Evolutionary conservation across 2,329 filamentous ascomycete species (phyloP).

Genomic region (Aspergillus pseudotamarii): DNA sequence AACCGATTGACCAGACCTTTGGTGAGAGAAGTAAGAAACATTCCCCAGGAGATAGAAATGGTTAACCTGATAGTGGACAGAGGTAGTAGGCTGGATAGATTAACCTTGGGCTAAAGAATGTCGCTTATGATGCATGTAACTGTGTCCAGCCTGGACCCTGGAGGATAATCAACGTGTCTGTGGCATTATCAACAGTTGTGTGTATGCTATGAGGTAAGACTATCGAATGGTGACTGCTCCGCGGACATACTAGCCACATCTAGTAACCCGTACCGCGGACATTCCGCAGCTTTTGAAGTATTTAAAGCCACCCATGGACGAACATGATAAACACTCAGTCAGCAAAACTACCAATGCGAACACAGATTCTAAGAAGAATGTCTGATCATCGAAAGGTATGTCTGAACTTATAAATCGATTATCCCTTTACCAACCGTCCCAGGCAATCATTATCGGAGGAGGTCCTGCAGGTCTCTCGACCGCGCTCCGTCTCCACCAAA

Average conservation of each 20-base stretch:
- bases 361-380: neutral
- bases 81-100: neutral
- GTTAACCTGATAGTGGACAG: neutral
- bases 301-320: neutral
- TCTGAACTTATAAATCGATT: neutral
- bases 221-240: neutral
- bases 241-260: neutral
- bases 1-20: too few relatives aligned
- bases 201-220: neutral
- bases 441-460: constrained; percentile 27
- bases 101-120: too few relatives aligned
- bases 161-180: neutral
- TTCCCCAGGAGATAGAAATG: neutral
- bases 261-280: neutral
- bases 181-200: neutral
- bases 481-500: constrained; percentile 21
- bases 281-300: neutral
- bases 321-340: neutral
- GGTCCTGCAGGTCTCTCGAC: constrained; percentile 25
- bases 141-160: neutral
- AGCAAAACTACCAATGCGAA: neutral
- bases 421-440: neutral
- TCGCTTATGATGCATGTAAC: neutral
- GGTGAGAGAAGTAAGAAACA: too few relatives aligned
- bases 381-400: neutral